Evolutionary conservation across 2,329 filamentous ascomycete species (phyloP).

Genomic region (Raffaelea arxii): DNA sequence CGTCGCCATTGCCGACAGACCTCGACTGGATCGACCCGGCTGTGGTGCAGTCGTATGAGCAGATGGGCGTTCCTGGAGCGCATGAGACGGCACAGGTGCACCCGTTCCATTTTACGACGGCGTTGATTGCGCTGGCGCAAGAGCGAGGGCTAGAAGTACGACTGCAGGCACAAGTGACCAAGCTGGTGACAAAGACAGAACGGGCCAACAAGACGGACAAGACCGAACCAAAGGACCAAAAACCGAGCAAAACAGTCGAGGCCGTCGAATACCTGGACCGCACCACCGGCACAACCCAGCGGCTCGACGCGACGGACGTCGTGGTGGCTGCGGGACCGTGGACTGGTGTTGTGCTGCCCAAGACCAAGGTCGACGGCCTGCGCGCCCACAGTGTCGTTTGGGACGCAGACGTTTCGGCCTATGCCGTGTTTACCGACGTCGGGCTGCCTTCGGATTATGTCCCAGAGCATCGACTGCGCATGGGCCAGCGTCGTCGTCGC

Average conservation of each 20-base stretch:
- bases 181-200: too few relatives aligned
- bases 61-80: constrained; percentile 63
- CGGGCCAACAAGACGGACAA: constrained; percentile 18
- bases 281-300: constrained; percentile 22
- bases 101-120: constrained; percentile 79
- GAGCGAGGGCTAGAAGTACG: constrained; percentile 60
- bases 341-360: constrained; percentile 50
- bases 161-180: constrained; percentile 56
- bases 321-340: constrained; percentile 51
- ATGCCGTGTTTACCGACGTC: constrained; percentile 82
- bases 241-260: constrained; percentile 25
- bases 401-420: constrained; percentile 55
- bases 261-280: constrained; percentile 52
- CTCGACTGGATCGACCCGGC: constrained; percentile 75
- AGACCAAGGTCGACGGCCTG: constrained; percentile 46
- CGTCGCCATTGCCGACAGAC: constrained; percentile 60
- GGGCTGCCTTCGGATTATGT: constrained; percentile 57
- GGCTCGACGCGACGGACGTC: constrained; percentile 40
- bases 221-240: constrained; percentile 20
- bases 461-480: constrained; percentile 35
- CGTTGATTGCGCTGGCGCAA: constrained; percentile 67
- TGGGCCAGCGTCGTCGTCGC: constrained; percentile 39
- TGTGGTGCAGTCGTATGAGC: constrained; percentile 59
- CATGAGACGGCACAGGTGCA: constrained; percentile 88
- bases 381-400: constrained; percentile 59